phyloP scores from a whole-genome alignment of 2,329 filamentous ascomycete genomes.

The Diaporthe sp. region DNA sequence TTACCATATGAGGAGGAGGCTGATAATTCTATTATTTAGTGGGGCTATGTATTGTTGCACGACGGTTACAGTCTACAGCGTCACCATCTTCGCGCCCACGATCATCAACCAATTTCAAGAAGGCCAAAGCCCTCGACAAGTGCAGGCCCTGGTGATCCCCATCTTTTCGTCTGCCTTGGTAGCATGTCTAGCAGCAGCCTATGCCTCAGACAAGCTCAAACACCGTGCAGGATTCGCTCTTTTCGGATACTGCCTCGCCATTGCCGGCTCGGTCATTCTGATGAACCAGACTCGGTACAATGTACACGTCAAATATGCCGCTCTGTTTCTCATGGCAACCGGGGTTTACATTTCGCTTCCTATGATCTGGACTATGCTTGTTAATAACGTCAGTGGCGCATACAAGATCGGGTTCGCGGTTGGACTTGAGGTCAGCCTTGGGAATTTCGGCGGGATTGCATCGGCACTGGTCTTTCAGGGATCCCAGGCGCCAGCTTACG shows the following conservation, averaged over 20 bases:
- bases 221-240: constrained; percentile 1
- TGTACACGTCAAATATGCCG: background rate
- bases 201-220: constrained; percentile 5
- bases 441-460: constrained; percentile 12
- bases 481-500: constrained; percentile 2
- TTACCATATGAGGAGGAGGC: background rate
- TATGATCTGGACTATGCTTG: constrained; percentile 15
- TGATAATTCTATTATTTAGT: background rate
- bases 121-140: background rate
- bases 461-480: constrained; percentile 6
- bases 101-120: constrained; percentile 4
- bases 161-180: background rate
- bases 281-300: constrained; percentile 3
- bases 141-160: constrained; percentile 11
- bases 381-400: constrained; percentile 16
- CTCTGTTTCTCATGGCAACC: constrained; percentile 8
- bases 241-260: constrained; percentile 5
- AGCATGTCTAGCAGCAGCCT: constrained; percentile 4
- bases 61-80: constrained; percentile 19
- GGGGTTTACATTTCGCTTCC: background rate
- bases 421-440: constrained; percentile 4
- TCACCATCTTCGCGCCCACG: constrained; percentile 13
- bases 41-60: constrained; percentile 14
- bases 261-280: constrained; percentile 3
- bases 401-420: constrained; percentile 17